Evolutionary conservation across 768 basidiomycete genomes (phyloP), one percentile per base, ranked within the genome.

Genomic region (Hygrophorus russula): DNA sequence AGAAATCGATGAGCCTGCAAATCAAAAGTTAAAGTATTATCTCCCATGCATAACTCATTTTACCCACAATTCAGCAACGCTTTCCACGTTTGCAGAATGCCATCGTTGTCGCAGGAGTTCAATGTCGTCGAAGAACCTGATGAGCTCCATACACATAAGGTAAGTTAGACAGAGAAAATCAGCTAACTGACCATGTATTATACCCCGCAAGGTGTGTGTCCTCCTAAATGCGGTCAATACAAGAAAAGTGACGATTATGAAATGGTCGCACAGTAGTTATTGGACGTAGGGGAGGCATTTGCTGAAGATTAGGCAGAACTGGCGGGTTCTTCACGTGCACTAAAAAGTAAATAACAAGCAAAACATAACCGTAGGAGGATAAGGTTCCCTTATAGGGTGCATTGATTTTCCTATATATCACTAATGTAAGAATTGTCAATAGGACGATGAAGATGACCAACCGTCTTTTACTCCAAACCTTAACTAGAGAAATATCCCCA

Each of bases 391-490:
- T 80, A 64, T 98, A 99, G 9, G 94, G 92, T 40, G 92, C 96
- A 64, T 99, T 99, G 63, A 99, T 96, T 79, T 96, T 93, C 64
- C 87, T 89, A 53, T 1, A 19, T 37, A 5, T 43, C 24, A 36
- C 36, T 27, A 24, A 48, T 34, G 51, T 41, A 32, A 44, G 28
- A 8, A 28, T 34, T 27, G 40, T 47, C 24, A 42, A 13, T 10
- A 38, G 34, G 14, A 24, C 31, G 8, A 36, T 36, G 28, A 42
- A 20, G 29, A 11, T 39, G 44, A 51, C 66, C 30, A 44, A 85
- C 86, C 93, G 76, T 62, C 91, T 76, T 65, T 97, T 99, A 55
- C 89, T 88, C 94, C 94, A 99, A 15, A 99, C 91, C 71, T 99
- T 99, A 56, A 99, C 93, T 98, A 39, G 14, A 45, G 40, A 46